Percentiles rank a stretch among this genome's conserved stretches.
Evolutionary conservation across 73 alveolate species (phyloP).

Genomic region (Diophrys appendiculata): DNA sequence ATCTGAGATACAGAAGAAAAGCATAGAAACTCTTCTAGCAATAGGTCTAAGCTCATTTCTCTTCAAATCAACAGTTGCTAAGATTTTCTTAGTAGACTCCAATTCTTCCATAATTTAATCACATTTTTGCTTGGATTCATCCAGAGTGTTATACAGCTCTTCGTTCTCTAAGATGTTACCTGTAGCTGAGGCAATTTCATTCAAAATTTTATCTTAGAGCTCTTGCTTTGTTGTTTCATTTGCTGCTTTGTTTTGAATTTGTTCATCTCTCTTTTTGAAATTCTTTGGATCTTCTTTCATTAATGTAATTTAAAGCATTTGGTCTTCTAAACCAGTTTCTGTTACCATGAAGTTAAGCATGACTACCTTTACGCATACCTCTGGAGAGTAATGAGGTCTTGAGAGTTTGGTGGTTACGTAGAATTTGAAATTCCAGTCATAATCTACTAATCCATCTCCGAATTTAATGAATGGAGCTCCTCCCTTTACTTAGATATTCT

Average conservation of each 20-base stretch:
- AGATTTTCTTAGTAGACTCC: slow-evolving; percentile 65
- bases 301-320: slow-evolving; percentile 60
- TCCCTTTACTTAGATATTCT: slow-evolving; percentile 85
- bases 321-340: slow-evolving; percentile 93
- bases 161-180: slow-evolving; percentile 86
- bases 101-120: slow-evolving; percentile 68
- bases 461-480: slow-evolving; percentile 72
- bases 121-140: slow-evolving; percentile 76
- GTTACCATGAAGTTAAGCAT: slow-evolving; percentile 99
- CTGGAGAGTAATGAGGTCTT: slow-evolving; percentile 99
- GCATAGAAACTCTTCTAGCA: slow-evolving; percentile 73
- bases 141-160: slow-evolving; percentile 66
- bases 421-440: slow-evolving; percentile 89
- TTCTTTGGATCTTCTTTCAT: slow-evolving; percentile 41
- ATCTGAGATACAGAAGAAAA: slow-evolving; percentile 82
- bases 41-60: slow-evolving; percentile 77
- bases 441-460: slow-evolving; percentile 90
- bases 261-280: slow-evolving; percentile 41
- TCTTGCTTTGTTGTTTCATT: slow-evolving; percentile 43
- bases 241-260: slow-evolving; percentile 46
- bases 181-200: slow-evolving; percentile 46
- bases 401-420: slow-evolving; percentile 98
- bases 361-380: slow-evolving; percentile 97
- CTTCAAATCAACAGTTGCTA: slow-evolving; percentile 68
- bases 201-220: slow-evolving; percentile 52